Evolutionary conservation across 257 asterid genomes (phyloP), one percentile per base, ranked within the genome.

Genomic region (Petunia secreta): DNA sequence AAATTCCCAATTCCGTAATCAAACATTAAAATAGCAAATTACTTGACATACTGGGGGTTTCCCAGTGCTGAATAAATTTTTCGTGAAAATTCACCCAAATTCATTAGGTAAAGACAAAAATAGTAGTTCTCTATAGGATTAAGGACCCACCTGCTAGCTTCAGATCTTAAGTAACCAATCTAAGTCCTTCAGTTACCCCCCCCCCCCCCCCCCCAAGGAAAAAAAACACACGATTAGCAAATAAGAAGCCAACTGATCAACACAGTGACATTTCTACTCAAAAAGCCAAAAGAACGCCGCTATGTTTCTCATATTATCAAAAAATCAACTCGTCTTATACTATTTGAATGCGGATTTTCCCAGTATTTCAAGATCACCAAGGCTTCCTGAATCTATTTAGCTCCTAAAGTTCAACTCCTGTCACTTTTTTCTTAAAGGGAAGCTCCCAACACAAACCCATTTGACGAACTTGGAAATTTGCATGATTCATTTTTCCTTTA

Each of bases 131-230:
- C 50, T 14, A 39, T 3, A 13, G 46, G 54, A 65, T 38, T 65
- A 65, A 40, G 37, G 52, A 65, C 52, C 74, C 74, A 65, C 25
- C 74, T 65, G 37, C 36, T 40, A 39, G 36, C 34, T 65, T 65
- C 52, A 6, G 34, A 65, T 39, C 74, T 65, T 39, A 39, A 6
- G 36, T 65, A 11, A 13, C 52, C 74, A 50, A 39, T 14, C 6
- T 9, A 39, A 65, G 40, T 40, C 74, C 52, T 65, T 65, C 74
- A 39, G 52, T 43, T 65, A 11, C 52, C 34, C 40, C 73, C 74
- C 25, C 25, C 25, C 0, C 25, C 25, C 25, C 25, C 25, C n/a
- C n/a, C n/a, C n/a, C n/a, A n/a, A n/a, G n/a, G n/a, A 25, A 25
- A 25, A 25, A 25, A 25, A 25, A 39, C 1, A 40, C 36, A 40